A percentile compares a stretch with the other conserved stretches of the same genome.
Conservation (phyloP, 352 stramenopile species). For the Albugo laibachii region DNA sequence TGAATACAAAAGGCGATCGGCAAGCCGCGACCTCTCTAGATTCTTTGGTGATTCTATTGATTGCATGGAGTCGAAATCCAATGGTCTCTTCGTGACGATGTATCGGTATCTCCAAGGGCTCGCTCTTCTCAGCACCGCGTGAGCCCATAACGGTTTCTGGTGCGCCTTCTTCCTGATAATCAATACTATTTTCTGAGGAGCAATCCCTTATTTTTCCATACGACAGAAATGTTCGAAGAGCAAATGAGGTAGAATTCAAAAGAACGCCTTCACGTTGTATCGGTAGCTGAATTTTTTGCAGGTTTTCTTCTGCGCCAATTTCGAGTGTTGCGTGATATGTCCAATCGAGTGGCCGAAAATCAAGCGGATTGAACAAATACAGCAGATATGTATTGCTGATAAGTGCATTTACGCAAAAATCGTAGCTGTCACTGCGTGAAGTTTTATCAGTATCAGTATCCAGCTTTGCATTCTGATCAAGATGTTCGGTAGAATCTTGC, state of each 20-base stretch:
- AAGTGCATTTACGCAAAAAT: slow-evolving; percentile 59
- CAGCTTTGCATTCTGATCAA: slow-evolving; percentile 1
- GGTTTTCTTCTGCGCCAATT: slow-evolving; percentile 13
- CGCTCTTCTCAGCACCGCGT: slow-evolving; percentile 27
- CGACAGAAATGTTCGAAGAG: slow-evolving; percentile 63
- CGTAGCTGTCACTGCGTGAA: neutral
- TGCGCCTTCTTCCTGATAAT: neutral
- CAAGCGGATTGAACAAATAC: slow-evolving; percentile 73
- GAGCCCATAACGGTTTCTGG: slow-evolving; percentile 6
- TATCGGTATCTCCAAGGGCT: slow-evolving; percentile 41
- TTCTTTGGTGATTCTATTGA: slow-evolving; percentile 50
- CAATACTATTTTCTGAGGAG: slow-evolving; percentile 1
- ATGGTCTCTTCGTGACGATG: slow-evolving; percentile 30
- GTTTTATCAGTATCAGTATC: neutral
- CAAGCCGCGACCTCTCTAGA: slow-evolving; percentile 24
- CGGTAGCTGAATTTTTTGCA: slow-evolving; percentile 22
- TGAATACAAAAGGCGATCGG: slow-evolving; percentile 29
- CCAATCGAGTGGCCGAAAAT: slow-evolving; percentile 68
- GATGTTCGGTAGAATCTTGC: neutral
- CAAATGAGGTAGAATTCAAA: slow-evolving; percentile 44
- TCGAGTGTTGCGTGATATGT: slow-evolving; percentile 46
- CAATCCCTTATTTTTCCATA: slow-evolving; percentile 48
- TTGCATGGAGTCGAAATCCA: slow-evolving; percentile 43
- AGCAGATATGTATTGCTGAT: slow-evolving; percentile 75
- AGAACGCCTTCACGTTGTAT: slow-evolving; percentile 61